Conservation (phyloP, 768 basidiomycete genomes). For the Pseudohyphozyma bogoriensis region DNA sequence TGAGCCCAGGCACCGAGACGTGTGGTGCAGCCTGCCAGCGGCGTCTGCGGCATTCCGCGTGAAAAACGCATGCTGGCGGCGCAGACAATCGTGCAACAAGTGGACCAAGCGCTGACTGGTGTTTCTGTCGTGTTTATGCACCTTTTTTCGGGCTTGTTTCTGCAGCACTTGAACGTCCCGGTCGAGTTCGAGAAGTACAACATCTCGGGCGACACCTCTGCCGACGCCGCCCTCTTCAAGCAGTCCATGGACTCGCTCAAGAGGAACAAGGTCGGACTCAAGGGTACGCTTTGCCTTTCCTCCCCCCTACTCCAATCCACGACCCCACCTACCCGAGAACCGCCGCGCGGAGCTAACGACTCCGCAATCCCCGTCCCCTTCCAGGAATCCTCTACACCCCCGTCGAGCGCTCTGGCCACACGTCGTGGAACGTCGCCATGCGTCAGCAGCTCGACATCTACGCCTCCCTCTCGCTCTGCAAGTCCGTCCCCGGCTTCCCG, state of each 20-base stretch:
- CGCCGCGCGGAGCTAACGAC: not conserved
- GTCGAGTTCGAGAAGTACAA: constrained; percentile 81
- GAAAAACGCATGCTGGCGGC: no score
- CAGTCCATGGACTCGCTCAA: constrained; percentile 98
- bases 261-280: constrained; percentile 94
- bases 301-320: not conserved
- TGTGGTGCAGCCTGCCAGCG: no score
- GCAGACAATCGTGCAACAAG: no score
- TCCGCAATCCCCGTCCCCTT: not conserved
- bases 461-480: constrained; percentile 95
- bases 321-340: not conserved
- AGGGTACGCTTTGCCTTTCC: constrained; percentile 61
- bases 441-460: constrained; percentile 97
- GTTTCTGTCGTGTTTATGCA: accelerated
- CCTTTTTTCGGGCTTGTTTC: no score
- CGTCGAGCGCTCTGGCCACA: constrained; percentile 88
- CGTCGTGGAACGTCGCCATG: constrained; percentile 99
- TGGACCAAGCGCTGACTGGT: no score
- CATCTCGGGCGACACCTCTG: constrained; percentile 88
- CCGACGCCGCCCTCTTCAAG: constrained; percentile 90
- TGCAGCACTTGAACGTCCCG: constrained; percentile 77
- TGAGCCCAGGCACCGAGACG: no score
- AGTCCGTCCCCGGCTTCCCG: constrained; percentile 91
- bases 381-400: constrained; percentile 97
- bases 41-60: no score